Evolutionary conservation across 768 basidiomycete species (phyloP).

Genomic region (Russula brevipes): DNA sequence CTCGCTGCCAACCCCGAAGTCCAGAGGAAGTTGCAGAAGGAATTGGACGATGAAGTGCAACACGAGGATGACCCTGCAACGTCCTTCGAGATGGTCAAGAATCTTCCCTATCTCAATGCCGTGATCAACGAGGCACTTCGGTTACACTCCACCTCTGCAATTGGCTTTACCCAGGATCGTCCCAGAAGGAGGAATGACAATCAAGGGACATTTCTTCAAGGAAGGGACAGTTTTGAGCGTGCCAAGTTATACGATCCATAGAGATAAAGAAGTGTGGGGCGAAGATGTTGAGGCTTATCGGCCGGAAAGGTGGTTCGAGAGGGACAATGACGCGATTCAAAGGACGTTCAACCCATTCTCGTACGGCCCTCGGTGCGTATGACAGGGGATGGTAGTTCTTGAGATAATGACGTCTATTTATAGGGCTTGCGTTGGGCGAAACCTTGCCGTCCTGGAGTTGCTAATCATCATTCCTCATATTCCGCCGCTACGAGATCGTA

Average conservation of each 20-base stretch:
- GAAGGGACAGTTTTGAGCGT: conserved; percentile 73
- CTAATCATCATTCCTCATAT: conserved; percentile 80
- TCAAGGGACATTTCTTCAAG: conserved; percentile 57
- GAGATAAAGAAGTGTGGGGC: conserved; percentile 69
- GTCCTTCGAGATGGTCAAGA: conserved; percentile 64
- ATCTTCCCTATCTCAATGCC: conserved; percentile 74
- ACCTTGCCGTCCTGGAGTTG: conserved; percentile 75
- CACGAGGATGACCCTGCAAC: conserved; percentile 58
- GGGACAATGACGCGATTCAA: conserved; percentile 53
- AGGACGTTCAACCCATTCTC: conserved; percentile 85
- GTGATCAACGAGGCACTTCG: conserved; percentile 85
- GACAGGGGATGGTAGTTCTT: conserved; percentile 1
- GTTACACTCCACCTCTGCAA: conserved; percentile 74
- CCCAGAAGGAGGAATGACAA: conserved; percentile 65
- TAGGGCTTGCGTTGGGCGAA: conserved; percentile 81
- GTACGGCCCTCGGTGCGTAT: conserved; percentile 63
- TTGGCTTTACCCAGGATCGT: conserved; percentile 80
- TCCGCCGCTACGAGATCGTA: conserved; percentile 71
- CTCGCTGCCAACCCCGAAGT: conserved; percentile 61
- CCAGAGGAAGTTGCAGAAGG: conserved; percentile 68
- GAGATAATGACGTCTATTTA: not conserved
- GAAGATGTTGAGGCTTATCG: conserved; percentile 66
- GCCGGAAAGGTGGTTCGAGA: conserved; percentile 84
- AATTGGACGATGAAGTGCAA: conserved; percentile 58
- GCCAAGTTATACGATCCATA: conserved; percentile 80